phyloP scores from a whole-genome alignment of 805 yeast genomes.

The Wickerhamomyces queroliae region DNA sequence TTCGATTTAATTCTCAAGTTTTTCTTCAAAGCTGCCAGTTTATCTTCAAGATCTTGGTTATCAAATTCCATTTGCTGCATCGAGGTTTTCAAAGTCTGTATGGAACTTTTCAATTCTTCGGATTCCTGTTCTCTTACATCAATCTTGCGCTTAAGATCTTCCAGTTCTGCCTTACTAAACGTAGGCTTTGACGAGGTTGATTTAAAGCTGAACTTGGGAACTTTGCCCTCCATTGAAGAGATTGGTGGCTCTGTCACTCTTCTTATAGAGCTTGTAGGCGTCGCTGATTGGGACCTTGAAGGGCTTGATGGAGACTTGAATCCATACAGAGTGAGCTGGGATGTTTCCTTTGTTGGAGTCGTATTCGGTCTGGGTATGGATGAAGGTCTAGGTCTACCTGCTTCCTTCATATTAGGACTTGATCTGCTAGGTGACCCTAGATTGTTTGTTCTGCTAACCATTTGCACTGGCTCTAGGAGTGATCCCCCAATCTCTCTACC shows the following conservation, averaged over 20 bases:
- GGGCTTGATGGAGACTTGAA: conserved; percentile 9
- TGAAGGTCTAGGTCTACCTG: conserved; percentile 7
- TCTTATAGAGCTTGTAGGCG: not conserved
- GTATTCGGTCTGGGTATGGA: conserved; percentile 16
- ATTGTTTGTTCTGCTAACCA: too few relatives aligned
- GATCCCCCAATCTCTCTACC: too few relatives aligned
- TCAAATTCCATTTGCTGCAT: conserved; percentile 32
- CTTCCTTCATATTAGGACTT: not conserved
- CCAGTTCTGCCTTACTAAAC: conserved; percentile 5
- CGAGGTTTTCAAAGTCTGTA: conserved; percentile 30
- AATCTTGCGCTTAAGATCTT: conserved; percentile 7
- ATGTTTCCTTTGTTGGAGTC: conserved; percentile 15
- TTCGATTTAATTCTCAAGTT: conserved; percentile 24
- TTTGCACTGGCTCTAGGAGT: too few relatives aligned
- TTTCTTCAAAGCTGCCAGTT: conserved; percentile 10
- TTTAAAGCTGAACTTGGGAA: too few relatives aligned
- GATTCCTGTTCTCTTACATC: conserved; percentile 16
- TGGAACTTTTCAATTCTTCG: conserved; percentile 14
- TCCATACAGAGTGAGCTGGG: conserved; percentile 7
- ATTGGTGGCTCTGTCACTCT: not conserved
- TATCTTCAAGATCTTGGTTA: conserved; percentile 25
- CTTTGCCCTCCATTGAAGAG: not conserved
- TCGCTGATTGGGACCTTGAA: not conserved
- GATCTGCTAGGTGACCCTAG: not conserved
- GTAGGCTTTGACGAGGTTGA: not conserved